phyloP scores from a whole-genome alignment of 192 early-diverging fungal species.

The Tieghemiomyces parasiticus region DNA sequence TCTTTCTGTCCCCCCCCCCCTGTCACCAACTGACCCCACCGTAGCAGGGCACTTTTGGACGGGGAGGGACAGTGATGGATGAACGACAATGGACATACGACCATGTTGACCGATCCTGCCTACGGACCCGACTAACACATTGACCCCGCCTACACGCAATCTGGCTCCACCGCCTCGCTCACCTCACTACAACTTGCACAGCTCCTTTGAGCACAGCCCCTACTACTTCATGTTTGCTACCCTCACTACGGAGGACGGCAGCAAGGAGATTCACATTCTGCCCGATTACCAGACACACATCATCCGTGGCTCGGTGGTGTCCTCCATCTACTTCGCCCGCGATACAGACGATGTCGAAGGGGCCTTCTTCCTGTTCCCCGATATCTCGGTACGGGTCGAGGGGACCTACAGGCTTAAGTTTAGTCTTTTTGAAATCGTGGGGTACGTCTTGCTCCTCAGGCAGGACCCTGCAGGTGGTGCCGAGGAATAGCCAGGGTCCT shows the following conservation, averaged over 20 bases:
- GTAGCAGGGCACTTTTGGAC: no score
- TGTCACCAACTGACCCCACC: conserved; percentile 8
- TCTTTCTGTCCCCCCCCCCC: conserved; percentile 5
- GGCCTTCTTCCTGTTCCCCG: conserved; percentile 96
- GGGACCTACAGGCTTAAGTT: conserved; percentile 75
- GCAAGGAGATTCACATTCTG: conserved; percentile 76
- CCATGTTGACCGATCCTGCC: no score
- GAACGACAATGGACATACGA: no score
- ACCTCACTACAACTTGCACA: conserved; percentile 8
- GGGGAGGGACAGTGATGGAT: no score
- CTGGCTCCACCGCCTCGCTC: neutral
- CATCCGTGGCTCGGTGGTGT: conserved; percentile 89
- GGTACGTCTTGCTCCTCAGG: no score
- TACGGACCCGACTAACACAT: no score
- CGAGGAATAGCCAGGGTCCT: no score
- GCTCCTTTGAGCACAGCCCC: conserved; percentile 55
- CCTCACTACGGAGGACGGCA: conserved; percentile 62
- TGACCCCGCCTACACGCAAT: no score
- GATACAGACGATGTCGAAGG: conserved; percentile 75
- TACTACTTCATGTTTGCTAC: conserved; percentile 98
- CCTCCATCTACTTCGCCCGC: conserved; percentile 77
- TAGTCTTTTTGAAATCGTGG: conserved; percentile 83
- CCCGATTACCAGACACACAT: conserved; percentile 79
- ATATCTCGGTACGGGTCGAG: conserved; percentile 88
- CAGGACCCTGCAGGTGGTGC: no score